Conservation (phyloP, 176 grass and related monocot genomes). For the Tillandsia fasciculata region DNA sequence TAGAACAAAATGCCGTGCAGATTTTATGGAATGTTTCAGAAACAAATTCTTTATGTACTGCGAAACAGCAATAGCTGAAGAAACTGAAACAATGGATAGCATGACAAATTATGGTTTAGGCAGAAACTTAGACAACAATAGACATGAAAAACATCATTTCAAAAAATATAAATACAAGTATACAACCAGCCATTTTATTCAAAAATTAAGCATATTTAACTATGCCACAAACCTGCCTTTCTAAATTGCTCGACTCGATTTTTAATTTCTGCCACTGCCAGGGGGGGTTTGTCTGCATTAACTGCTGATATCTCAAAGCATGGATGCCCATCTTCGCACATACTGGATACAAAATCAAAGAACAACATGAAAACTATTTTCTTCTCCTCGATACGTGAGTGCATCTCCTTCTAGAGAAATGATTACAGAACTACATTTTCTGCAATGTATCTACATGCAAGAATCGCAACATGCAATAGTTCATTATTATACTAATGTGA, state of each 20-base stretch:
- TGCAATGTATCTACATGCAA: no score
- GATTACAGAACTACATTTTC: no score
- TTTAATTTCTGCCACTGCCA: constrained; percentile 76
- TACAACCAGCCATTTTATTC: background rate
- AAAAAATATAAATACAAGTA: background rate
- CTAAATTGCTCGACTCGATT: constrained; percentile 72
- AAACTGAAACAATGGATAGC: background rate
- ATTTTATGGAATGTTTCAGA: background rate
- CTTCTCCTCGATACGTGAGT: background rate
- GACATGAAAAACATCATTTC: background rate
- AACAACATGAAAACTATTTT: background rate
- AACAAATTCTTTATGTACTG: background rate
- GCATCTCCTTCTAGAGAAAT: no score
- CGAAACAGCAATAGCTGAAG: background rate
- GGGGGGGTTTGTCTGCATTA: constrained; percentile 82
- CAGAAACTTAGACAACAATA: background rate
- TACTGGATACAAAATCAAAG: constrained; percentile 34
- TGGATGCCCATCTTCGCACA: constrained; percentile 59
- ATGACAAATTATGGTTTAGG: background rate
- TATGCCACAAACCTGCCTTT: constrained; percentile 49
- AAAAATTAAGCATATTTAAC: background rate
- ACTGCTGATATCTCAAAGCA: constrained; percentile 98
- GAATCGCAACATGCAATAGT: no score
- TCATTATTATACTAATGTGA: no score
- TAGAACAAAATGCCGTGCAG: background rate